Evolutionary conservation across 1,139 yeast genomes (phyloP).

Genomic region (Blastobotrys serpentis): DNA sequence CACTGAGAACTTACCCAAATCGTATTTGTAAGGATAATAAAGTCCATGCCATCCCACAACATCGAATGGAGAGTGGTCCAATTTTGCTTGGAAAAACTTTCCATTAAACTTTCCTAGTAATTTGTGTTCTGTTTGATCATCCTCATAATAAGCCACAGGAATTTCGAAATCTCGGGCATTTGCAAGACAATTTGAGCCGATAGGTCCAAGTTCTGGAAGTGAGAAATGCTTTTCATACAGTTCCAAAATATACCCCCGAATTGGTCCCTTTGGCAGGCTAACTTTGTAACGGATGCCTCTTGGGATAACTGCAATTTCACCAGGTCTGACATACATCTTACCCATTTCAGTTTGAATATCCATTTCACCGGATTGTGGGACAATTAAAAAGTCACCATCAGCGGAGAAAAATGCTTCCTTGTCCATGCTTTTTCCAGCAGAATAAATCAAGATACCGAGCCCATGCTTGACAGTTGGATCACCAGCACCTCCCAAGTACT

Average conservation of each 20-base stretch:
- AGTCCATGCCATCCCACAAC: conserved; percentile 38
- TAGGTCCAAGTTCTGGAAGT: conserved; percentile 37
- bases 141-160: conserved; percentile 27
- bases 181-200: conserved; percentile 36
- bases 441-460: conserved; percentile 31
- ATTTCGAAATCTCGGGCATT: conserved; percentile 35
- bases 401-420: conserved; percentile 31
- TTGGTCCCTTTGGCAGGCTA: conserved; percentile 19
- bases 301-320: conserved; percentile 36
- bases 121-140: conserved; percentile 23
- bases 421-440: conserved; percentile 31
- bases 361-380: conserved; percentile 34
- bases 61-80: conserved; percentile 34
- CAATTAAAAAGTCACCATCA: conserved; percentile 33
- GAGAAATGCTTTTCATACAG: conserved; percentile 33
- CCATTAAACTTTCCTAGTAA: conserved; percentile 31
- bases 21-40: conserved; percentile 37
- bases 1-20: conserved; percentile 31
- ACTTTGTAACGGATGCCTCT: conserved; percentile 34
- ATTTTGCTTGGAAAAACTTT: conserved; percentile 26
- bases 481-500: conserved; percentile 35
- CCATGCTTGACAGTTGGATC: conserved; percentile 33
- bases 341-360: conserved; percentile 36
- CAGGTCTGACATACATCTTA: conserved; percentile 30
- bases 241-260: conserved; percentile 34